A percentile compares a stretch with the other conserved stretches of the same genome.
Conservation (phyloP, 768 basidiomycete genomes). For the Terana coerulea region DNA sequence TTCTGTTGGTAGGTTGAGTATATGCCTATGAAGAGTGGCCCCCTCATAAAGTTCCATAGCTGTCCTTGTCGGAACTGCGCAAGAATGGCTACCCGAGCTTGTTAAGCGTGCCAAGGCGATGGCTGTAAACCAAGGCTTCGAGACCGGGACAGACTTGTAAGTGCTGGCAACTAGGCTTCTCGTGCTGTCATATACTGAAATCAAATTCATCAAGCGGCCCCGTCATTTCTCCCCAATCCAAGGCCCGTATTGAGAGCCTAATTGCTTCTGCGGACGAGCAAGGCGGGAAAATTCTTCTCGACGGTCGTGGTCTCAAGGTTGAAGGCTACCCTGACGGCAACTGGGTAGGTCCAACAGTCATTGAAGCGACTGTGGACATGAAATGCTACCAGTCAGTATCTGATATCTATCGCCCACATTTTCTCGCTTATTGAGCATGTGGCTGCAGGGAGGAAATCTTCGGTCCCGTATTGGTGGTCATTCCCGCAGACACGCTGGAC, state of each 20-base stretch:
- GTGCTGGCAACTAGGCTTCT: too few relatives aligned
- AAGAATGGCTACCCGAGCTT: slow-evolving; percentile 83
- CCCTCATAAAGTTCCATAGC: slow-evolving; percentile 32
- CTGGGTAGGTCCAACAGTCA: slow-evolving; percentile 90
- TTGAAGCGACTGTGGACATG: slow-evolving; percentile 83
- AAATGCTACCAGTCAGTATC: slow-evolving; percentile 73
- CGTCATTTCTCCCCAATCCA: slow-evolving; percentile 79
- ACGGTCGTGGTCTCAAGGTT: slow-evolving; percentile 72
- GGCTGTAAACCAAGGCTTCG: slow-evolving; percentile 89
- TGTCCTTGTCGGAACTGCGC: slow-evolving; percentile 78
- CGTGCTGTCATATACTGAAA: too few relatives aligned
- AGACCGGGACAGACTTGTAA: slow-evolving; percentile 74
- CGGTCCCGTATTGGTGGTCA: slow-evolving; percentile 80
- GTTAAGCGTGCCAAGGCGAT: slow-evolving; percentile 76
- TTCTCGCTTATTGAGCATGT: neutral
- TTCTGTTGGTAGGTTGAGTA: slow-evolving; percentile 65
- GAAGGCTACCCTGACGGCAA: slow-evolving; percentile 82
- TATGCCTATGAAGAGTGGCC: neutral
- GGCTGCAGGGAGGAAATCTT: slow-evolving; percentile 84
- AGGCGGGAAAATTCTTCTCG: slow-evolving; percentile 83
- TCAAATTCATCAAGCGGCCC: slow-evolving; percentile 50
- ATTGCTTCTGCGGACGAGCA: slow-evolving; percentile 73
- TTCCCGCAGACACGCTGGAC: slow-evolving; percentile 80
- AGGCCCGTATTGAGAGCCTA: slow-evolving; percentile 67
- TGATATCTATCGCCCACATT: neutral